phyloP scores from a whole-genome alignment of 225 moss, liverwort and hornwort genomes.

The Straminergon stramineum region DNA sequence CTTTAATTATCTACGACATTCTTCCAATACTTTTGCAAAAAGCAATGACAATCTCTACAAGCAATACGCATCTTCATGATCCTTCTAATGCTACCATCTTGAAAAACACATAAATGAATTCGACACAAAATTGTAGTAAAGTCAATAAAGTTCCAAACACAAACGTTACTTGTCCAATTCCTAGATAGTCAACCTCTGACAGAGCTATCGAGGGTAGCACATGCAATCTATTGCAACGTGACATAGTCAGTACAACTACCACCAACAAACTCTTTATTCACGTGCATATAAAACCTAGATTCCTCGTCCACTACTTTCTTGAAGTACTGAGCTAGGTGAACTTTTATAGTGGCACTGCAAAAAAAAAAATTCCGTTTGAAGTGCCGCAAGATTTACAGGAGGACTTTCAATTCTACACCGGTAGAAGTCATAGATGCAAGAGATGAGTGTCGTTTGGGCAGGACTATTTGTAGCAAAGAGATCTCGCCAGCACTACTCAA shows the following conservation, averaged over 20 bases:
- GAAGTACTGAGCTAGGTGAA: background rate
- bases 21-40: fast-evolving
- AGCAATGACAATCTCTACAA: background rate
- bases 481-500: background rate
- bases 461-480: background rate
- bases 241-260: background rate
- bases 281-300: background rate
- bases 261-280: background rate
- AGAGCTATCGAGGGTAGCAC: fast-evolving
- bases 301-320: background rate
- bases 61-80: background rate
- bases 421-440: background rate
- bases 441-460: background rate
- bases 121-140: background rate
- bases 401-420: background rate
- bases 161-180: background rate
- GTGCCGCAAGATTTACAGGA: background rate
- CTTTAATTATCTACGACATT: background rate
- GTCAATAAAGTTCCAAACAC: background rate
- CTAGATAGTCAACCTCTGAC: too few relatives aligned
- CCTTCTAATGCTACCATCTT: background rate
- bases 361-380: background rate
- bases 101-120: background rate
- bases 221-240: background rate
- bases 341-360: background rate